Conservation (phyloP, 2,329 filamentous ascomycete genomes). For the Fusarium tricinctum region DNA sequence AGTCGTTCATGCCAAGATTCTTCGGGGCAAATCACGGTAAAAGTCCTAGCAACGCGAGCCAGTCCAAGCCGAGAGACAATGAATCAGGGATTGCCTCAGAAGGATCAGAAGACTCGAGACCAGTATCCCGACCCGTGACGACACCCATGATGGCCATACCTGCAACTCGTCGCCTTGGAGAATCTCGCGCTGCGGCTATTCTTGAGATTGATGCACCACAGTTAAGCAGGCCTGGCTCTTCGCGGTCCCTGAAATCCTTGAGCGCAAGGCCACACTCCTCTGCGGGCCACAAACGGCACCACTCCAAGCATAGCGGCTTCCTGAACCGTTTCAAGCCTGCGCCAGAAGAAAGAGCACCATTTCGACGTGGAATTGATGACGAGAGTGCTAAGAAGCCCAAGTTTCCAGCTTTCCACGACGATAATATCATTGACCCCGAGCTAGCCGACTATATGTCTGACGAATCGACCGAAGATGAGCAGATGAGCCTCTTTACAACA, state of each 20-base stretch:
- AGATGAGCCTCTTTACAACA: conserved; percentile 85
- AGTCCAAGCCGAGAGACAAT: conserved; percentile 57
- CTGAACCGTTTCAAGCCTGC: conserved; percentile 80
- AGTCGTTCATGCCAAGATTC: conserved; percentile 75
- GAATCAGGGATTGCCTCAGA: conserved; percentile 59
- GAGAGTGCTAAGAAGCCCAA: conserved; percentile 75
- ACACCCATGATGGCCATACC: conserved; percentile 81
- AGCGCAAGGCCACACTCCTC: conserved; percentile 81
- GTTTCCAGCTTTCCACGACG: conserved; percentile 94
- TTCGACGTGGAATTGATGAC: conserved; percentile 79
- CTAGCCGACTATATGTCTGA: conserved; percentile 96
- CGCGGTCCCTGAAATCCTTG: conserved; percentile 85
- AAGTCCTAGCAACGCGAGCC: conserved; percentile 51
- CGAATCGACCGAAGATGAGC: conserved; percentile 92
- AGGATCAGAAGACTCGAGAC: conserved; percentile 64
- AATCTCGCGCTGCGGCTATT: conserved; percentile 87
- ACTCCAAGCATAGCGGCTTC: conserved; percentile 85
- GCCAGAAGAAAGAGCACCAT: conserved; percentile 87
- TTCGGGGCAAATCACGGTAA: conserved; percentile 69
- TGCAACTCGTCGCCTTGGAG: conserved; percentile 74
- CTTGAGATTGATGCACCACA: conserved; percentile 90
- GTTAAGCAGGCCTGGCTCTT: conserved; percentile 91
- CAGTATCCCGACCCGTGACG: conserved; percentile 68
- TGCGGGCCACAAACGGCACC: conserved; percentile 82
- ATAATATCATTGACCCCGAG: conserved; percentile 98